Evolutionary conservation across 2,329 filamentous ascomycete genomes (phyloP), one percentile per base, ranked within the genome.

Genomic region (Penicillium digitatum): DNA sequence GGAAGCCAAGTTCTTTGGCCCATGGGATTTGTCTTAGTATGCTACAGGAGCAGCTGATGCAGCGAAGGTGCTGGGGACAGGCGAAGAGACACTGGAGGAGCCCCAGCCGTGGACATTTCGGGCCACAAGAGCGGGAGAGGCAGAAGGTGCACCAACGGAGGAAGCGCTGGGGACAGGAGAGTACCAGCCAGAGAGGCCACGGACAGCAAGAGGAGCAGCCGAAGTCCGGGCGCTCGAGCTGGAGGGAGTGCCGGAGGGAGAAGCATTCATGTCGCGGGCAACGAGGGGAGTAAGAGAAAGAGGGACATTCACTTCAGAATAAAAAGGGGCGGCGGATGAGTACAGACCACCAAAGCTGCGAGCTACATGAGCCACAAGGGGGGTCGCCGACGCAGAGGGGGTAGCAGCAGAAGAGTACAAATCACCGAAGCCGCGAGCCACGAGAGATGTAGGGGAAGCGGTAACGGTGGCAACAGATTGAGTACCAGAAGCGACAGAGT

Each of bases 51-150:
- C 52, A 31, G 58, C 52, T 3, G 58, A 58, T 18, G 53, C 29
- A 26, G 47, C 20, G 38, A 50, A 47, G 26, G 46, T 52, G 59
- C 57, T 61, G 20, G 54, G 50, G 47, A 34, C 58, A 31, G 62
- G 55, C 22, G 54, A 54, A 52, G 54, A 54, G 16, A 40, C 47
- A 34, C 58, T 55, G 37, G 56, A 43, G n/a, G 44, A 51, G 32
- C 20, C 22, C 42, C 44, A 44, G 37, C 26, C 45, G 32, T 37
- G 27, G 47, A 50, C 24, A 18, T 39, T 39, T 12, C 59, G 55
- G n/a, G 54, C 54, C 20, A 50, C 40, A 18, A 60, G 22, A 35
- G 52, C 20, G 24, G 55, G 27, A 5, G 59, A 37, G 18, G 48
- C 39, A 27, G 54, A 39, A n/a, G 56, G 24, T 3, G 43, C 45